Evolutionary conservation across 768 basidiomycete genomes (phyloP), one percentile per base, ranked within the genome.

Genomic region (Crassisporium funariophilum): DNA sequence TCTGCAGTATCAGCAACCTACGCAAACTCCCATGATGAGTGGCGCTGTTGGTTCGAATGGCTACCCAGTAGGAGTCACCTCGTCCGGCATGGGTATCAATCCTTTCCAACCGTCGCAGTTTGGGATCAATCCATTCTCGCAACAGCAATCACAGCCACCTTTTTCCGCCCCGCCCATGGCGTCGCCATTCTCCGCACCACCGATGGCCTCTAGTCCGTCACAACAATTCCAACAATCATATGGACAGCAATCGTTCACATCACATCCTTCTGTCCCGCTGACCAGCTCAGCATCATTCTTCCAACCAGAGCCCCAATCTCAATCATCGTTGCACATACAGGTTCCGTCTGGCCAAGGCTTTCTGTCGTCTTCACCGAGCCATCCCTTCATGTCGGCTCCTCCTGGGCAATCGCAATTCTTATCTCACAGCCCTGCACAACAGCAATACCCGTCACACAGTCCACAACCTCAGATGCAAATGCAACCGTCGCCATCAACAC

Each of bases 1-100:
- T 7, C 64, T 80, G 7, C 78, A 80, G 53, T 73, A 71, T 34
- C 72, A 54, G 34, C 34, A 24, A 16, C 15, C 38, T 27, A 23
- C 29, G 15, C 15, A 41, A 15, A 40, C 44, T 34, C 35, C 53
- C 20, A 20, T 41, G 9, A 31, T 54, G 23, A 50, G 46, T 21
- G 54, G 56, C 23, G 50, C 63, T 22, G 48, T 56, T 15, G 53
- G 56, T n/a, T 15, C 47, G 3, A 42, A 50, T 20, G 44, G 50
- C 15, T 48, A 49, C 34, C 51, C 54, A 35, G 46, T 54, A 15
- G 54, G 52, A 23, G 49, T 50, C n/a, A 58, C 51, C 17, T 39
- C 57, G 4, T 61, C 62, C 31, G 59, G 58, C 2, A 56, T 55
- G 19, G 61, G 57, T 12, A 37, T 59, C 17, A 68, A 62, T 35